Percentiles rank a stretch among this genome's conserved stretches.
Conservation (phyloP, 1,139 yeast genomes). For the Meyerozyma elateridarum region DNA sequence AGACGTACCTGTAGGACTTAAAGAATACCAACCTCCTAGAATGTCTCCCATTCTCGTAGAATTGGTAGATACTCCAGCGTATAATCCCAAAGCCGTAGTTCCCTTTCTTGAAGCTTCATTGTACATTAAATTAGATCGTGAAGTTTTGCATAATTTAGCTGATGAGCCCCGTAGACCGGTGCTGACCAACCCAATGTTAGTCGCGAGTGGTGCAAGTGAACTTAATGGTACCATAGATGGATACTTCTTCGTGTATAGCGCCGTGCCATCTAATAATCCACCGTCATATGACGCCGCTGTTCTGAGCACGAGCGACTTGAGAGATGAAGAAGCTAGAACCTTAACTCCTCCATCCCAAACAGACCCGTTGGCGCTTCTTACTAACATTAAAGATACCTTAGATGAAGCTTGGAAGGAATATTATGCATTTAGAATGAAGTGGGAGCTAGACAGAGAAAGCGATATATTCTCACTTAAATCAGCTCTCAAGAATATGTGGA, state of each 20-base stretch:
- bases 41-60: conserved; percentile 61
- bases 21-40: conserved; percentile 27
- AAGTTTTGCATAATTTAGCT: conserved; percentile 56
- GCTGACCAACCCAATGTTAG: conserved; percentile 61
- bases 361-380: conserved; percentile 43
- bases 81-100: conserved; percentile 57
- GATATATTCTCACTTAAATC: conserved; percentile 59
- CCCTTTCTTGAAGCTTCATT: conserved; percentile 72
- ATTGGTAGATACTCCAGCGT: conserved; percentile 68
- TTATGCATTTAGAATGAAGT: conserved; percentile 44
- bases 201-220: conserved; percentile 76
- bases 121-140: conserved; percentile 55
- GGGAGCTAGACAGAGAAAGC: conserved; percentile 62
- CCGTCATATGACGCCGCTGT: conserved; percentile 42
- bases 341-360: no score
- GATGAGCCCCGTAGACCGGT: conserved; percentile 62
- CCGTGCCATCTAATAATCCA: conserved; percentile 55
- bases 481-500: conserved; percentile 57
- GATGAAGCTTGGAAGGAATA: conserved; percentile 74
- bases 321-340: no score
- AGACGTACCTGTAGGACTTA: conserved; percentile 22
- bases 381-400: conserved; percentile 48
- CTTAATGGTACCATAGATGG: conserved; percentile 72
- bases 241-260: conserved; percentile 62
- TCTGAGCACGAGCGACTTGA: not conserved